Conservation (phyloP, 73 alveolate genomes). For the Stentor coeruleus region DNA sequence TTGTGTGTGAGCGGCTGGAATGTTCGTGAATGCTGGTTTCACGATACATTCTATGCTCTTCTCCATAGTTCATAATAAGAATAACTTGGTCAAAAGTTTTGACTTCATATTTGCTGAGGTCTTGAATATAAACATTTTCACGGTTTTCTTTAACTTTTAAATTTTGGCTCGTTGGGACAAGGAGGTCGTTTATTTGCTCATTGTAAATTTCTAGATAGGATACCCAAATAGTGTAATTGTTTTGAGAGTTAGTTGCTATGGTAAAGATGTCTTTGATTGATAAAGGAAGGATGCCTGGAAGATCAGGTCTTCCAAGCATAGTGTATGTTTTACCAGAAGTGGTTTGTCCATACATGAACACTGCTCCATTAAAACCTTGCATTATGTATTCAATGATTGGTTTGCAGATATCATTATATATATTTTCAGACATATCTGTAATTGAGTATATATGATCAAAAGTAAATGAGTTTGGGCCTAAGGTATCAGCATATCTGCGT, state of each 20-base stretch:
- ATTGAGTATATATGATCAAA: constrained; percentile 83
- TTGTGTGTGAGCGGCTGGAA: constrained; percentile 93
- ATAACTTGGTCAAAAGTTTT: constrained; percentile 72
- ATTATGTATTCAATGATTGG: constrained; percentile 81
- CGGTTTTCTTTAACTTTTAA: constrained; percentile 62
- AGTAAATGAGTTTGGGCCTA: constrained; percentile 39
- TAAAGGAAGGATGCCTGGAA: constrained; percentile 95
- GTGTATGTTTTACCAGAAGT: constrained; percentile 96
- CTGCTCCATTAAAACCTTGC: constrained; percentile 90
- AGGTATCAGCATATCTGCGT: not conserved
- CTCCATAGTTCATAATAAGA: constrained; percentile 86
- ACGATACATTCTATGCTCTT: constrained; percentile 90
- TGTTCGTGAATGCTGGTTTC: constrained; percentile 93
- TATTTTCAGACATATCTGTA: constrained; percentile 74
- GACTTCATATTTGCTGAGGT: constrained; percentile 52
- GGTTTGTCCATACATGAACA: constrained; percentile 95
- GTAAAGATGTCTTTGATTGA: constrained; percentile 85
- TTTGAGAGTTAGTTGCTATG: constrained; percentile 55
- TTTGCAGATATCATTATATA: constrained; percentile 86
- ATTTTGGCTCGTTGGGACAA: constrained; percentile 59
- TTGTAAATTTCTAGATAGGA: constrained; percentile 92
- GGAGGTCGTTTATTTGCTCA: constrained; percentile 91
- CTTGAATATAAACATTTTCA: constrained; percentile 55
- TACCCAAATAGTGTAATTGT: constrained; percentile 71
- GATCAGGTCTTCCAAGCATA: constrained; percentile 95